phyloP scores from a whole-genome alignment of 2,329 filamentous ascomycete species.

The Juglanconis oblonga region DNA sequence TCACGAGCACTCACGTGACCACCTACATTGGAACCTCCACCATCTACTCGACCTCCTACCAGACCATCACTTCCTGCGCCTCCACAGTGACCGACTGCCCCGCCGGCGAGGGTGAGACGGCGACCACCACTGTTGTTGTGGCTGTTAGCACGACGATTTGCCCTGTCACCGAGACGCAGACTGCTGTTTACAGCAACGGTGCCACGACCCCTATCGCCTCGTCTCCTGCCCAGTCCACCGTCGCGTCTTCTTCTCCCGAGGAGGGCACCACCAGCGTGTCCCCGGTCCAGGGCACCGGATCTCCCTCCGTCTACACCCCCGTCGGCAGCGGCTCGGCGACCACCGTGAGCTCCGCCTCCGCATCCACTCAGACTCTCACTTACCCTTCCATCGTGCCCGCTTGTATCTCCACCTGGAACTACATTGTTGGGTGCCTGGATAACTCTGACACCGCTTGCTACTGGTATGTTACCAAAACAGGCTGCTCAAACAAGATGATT shows the following conservation, averaged over 20 bases:
- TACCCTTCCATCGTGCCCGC: conserved; percentile 75
- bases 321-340: conserved; percentile 34
- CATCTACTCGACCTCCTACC: conserved; percentile 46
- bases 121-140: conserved; percentile 54
- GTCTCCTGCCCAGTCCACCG: conserved; percentile 15
- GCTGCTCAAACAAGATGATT: no score
- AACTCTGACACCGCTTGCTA: conserved; percentile 53
- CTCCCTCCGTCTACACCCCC: conserved; percentile 19
- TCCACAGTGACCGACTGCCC: conserved; percentile 49
- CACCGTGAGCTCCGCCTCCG: conserved; percentile 33
- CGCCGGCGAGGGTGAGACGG: conserved; percentile 37
- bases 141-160: conserved; percentile 59
- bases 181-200: conserved; percentile 28
- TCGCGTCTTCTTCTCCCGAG: conserved; percentile 8
- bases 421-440: conserved; percentile 69
- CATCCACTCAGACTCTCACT: conserved; percentile 43
- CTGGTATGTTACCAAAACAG: no score
- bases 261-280: conserved; percentile 15
- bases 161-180: conserved; percentile 55
- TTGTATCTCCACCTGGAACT: conserved; percentile 90
- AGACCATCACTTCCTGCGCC: conserved; percentile 50
- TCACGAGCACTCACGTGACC: conserved; percentile 18
- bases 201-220: conserved; percentile 15
- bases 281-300: conserved; percentile 12
- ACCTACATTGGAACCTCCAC: conserved; percentile 25